Conservation (phyloP, 768 basidiomycete species). For the Coprinopsis sp. region DNA sequence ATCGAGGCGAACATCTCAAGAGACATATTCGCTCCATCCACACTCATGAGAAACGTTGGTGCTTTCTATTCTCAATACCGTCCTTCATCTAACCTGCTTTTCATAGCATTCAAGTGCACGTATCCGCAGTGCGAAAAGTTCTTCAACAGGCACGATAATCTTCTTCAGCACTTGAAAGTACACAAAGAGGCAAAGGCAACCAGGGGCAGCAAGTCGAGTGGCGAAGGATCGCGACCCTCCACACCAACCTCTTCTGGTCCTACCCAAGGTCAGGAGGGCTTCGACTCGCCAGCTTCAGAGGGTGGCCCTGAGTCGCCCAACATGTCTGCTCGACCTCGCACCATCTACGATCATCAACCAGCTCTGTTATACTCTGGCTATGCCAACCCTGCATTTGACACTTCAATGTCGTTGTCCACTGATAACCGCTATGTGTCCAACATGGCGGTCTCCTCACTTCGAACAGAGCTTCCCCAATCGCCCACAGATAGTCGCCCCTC, state of each 20-base stretch:
- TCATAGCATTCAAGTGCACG: constrained; percentile 72
- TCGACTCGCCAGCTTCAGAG: constrained; percentile 9
- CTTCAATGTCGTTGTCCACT: constrained; percentile 21
- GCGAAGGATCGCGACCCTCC: constrained; percentile 12
- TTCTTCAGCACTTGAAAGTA: constrained; percentile 73
- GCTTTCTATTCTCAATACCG: constrained; percentile 1
- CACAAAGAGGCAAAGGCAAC: constrained; percentile 40
- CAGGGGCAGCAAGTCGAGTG: constrained; percentile 7
- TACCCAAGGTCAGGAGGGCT: constrained; percentile 16
- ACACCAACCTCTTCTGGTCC: constrained; percentile 14
- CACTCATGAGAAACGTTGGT: constrained; percentile 74
- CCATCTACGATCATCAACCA: constrained; percentile 14
- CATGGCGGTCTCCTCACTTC: constrained; percentile 41
- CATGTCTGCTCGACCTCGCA: constrained; percentile 10
- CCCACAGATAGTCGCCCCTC: constrained; percentile 18
- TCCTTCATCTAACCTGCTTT: constrained; percentile 11
- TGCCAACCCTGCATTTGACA: constrained; percentile 9
- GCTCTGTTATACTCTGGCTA: constrained; percentile 14
- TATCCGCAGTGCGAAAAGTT: constrained; percentile 62
- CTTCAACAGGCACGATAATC: constrained; percentile 78
- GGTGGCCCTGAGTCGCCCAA: constrained; percentile 8
- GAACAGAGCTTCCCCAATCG: constrained; percentile 37
- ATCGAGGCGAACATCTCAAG: constrained; percentile 72
- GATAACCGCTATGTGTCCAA: constrained; percentile 31
- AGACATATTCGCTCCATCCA: constrained; percentile 72